These are phyloP conservation scores for Blepharisma undulans DNA, from an alignment of 169 alveolate species.

Conservation along the genomic window DNA sequence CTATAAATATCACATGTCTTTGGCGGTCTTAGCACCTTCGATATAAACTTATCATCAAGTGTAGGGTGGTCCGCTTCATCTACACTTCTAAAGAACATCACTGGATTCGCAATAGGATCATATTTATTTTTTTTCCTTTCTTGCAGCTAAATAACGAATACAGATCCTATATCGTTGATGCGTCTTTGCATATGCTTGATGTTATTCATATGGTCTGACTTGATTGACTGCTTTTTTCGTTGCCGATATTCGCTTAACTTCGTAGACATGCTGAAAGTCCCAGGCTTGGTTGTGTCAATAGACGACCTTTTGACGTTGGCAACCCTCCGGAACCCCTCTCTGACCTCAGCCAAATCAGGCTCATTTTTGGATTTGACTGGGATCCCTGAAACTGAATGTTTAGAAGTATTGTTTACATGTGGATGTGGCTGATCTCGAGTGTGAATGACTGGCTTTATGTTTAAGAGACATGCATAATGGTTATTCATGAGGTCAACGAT, in stretches of 20 bases:
- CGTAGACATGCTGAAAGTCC: not conserved
- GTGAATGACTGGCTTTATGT: not conserved
- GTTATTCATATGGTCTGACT: not conserved
- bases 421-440: not conserved
- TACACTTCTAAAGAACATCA: not conserved
- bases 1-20: not conserved
- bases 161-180: constrained; percentile 25
- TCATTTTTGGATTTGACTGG: not conserved
- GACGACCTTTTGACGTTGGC: constrained; percentile 8
- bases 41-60: not conserved
- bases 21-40: not conserved
- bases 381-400: not conserved
- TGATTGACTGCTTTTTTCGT: not conserved
- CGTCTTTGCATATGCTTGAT: constrained; percentile 37
- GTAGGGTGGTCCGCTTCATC: not conserved
- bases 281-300: not conserved
- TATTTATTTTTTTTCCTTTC: constrained; percentile 18
- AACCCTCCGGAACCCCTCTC: not conserved
- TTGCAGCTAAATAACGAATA: not conserved
- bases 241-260: constrained; percentile 5
- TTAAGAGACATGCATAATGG: not conserved
- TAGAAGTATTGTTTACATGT: not conserved
- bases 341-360: not conserved
- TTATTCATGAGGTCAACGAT: not conserved
- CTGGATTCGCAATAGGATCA: constrained; percentile 24